Conservation (phyloP, 495 filamentous ascomycete species). For the Aspergillus sclerotiicarbonarius region DNA sequence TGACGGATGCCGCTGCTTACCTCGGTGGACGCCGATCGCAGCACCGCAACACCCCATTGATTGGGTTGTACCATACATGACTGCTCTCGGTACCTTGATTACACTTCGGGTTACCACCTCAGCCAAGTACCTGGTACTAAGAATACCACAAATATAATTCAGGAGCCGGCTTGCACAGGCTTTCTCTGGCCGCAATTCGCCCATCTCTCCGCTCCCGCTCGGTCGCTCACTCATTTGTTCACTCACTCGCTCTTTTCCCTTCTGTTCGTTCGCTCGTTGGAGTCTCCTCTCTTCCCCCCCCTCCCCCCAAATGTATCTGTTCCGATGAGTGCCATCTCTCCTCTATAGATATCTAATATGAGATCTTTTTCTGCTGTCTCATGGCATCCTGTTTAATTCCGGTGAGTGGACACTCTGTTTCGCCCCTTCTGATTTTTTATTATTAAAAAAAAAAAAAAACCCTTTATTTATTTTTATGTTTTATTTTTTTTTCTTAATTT, state of each 20-base stretch:
- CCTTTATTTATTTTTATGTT: too few species aligned
- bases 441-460: too few species aligned
- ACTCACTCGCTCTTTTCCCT: slow-evolving; percentile 31
- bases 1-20: too few species aligned
- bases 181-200: slow-evolving; percentile 2
- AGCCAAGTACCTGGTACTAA: too few species aligned
- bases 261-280: slow-evolving; percentile 49
- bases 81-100: too few species aligned
- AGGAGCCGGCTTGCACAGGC: neutral
- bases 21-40: too few species aligned
- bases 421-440: neutral
- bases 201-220: slow-evolving; percentile 5
- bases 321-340: slow-evolving; percentile 37
- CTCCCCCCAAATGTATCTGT: slow-evolving; percentile 6
- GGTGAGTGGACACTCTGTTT: slow-evolving; percentile 1
- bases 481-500: too few species aligned
- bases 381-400: slow-evolving; percentile 13
- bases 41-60: too few species aligned
- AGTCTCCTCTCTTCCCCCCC: slow-evolving; percentile 41
- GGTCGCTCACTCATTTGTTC: neutral
- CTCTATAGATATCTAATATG: slow-evolving; percentile 10
- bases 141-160: neutral
- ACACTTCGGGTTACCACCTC: too few species aligned
- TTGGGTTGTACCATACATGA: too few species aligned
- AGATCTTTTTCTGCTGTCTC: slow-evolving; percentile 1